Base-by-base conservation (phyloP, 805 yeast genomes). In the Cyberlindnera americana region DNA sequence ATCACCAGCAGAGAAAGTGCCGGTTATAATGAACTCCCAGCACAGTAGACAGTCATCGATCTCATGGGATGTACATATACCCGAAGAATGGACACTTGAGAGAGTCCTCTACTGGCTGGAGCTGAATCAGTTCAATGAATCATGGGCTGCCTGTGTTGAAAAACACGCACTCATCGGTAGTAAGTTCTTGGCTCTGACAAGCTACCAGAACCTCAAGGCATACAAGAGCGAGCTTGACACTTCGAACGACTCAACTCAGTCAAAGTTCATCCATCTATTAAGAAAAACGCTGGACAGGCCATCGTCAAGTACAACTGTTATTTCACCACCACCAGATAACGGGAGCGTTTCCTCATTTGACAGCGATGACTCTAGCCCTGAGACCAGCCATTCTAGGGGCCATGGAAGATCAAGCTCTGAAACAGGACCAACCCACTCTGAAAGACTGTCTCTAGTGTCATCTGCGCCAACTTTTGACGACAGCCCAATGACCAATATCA, bases 121-220 rank as follows among this genome's bases (percentile, higher is more conserved):
- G 7, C 50, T 60, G n/a, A 72, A 88, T 56, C 70, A 73, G 16
- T 89, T 89, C 61, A 82, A 83, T 48, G 74, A 71, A 4, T 66
- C 81, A 12, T 89, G 96, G 96, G 66, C 73, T n/a, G 73, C 68
- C 5, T 72, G 79, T 14, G 83, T 89, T 59, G 64, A 64, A 29
- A 68, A 69, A 30, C 69, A 77, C 44, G 75, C 76, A 35, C 66
- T 89, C 3, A 64, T 70, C 9, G 88, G 89, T 0, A 72, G 76
- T 33, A 65, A 72, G 19, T 88, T 89, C 51, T 59, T 88, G 18
- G 78, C 75, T 35, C 64, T 89, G 49, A 72, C 78, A 35, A 85
- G 81, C 30, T 83, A 83, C 56, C 86, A 81, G 31, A 72, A 77
- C 21, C 73, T 87, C 48, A 52, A 64, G 40, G 49, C 53, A 21